A percentile compares a stretch with the other conserved stretches of the same genome.
Conservation (phyloP, 495 filamentous ascomycete genomes). For the Penicillium longicatenatum region DNA sequence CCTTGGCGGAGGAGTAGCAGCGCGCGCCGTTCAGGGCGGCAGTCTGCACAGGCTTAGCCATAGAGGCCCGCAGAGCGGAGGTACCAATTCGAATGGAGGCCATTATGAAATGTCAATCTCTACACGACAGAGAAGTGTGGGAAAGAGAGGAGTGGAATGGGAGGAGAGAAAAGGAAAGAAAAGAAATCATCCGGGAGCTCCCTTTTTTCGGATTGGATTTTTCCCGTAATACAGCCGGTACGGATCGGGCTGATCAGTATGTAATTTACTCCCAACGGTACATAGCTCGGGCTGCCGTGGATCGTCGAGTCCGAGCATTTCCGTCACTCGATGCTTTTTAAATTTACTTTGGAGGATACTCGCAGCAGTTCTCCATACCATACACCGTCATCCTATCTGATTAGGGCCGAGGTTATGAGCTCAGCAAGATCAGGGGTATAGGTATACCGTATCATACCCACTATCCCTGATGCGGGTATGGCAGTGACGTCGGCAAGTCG, state of each 20-base stretch:
- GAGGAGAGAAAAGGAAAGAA: conserved; percentile 12
- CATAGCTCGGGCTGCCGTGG: conserved; percentile 29
- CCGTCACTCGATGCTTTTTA: too few species aligned
- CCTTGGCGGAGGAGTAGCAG: conserved; percentile 85
- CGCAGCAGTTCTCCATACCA: too few species aligned
- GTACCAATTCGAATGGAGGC: conserved; percentile 76
- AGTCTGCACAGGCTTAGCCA: conserved; percentile 63
- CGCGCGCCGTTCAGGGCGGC: conserved; percentile 79
- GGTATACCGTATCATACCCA: conserved; percentile 6
- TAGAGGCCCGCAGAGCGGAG: conserved; percentile 70
- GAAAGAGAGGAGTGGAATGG: conserved; percentile 8
- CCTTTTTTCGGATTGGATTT: conserved; percentile 17
- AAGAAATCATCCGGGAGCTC: conserved; percentile 20
- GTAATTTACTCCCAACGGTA: conserved; percentile 29
- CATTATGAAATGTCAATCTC: conserved; percentile 48
- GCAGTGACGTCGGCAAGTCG: conserved; percentile 45
- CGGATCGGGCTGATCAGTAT: conserved; percentile 14
- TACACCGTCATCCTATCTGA: not conserved
- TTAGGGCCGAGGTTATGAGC: not conserved
- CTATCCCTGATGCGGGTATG: conserved; percentile 8
- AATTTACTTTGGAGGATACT: too few species aligned
- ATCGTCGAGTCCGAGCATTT: conserved; percentile 10
- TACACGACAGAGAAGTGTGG: conserved; percentile 5
- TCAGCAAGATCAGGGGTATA: not conserved
- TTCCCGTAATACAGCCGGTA: conserved; percentile 39